phyloP scores from a whole-genome alignment of 306 rosid species.

The Rubus parviflorus region DNA sequence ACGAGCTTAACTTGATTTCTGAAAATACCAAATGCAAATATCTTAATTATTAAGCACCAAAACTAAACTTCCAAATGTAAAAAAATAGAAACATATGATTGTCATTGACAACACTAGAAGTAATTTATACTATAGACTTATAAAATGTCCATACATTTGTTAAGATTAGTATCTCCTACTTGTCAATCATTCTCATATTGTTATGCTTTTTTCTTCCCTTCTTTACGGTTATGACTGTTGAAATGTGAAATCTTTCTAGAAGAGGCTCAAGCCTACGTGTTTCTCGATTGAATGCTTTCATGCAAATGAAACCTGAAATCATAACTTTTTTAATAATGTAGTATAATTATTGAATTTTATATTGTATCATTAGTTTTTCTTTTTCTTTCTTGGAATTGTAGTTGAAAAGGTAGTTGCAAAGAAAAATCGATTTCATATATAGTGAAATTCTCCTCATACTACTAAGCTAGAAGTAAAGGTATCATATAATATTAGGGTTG shows the following conservation, averaged over 20 bases:
- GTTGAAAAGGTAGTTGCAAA: not conserved
- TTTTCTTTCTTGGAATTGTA: not conserved
- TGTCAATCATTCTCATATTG: not conserved
- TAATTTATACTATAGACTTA: no score
- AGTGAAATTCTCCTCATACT: not conserved
- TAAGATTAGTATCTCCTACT: not conserved
- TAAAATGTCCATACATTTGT: not conserved
- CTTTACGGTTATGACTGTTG: slow-evolving; percentile 11
- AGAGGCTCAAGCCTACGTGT: slow-evolving; percentile 38
- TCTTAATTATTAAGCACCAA: no score
- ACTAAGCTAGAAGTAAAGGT: not conserved
- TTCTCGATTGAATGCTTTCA: slow-evolving; percentile 47
- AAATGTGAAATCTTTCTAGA: slow-evolving; percentile 30
- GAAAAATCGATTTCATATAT: not conserved
- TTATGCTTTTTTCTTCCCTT: not conserved
- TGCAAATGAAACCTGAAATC: slow-evolving; percentile 46
- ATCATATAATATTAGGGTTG: no score
- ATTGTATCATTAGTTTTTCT: not conserved
- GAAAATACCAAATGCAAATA: no score
- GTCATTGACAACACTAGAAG: no score
- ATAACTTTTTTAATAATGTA: not conserved
- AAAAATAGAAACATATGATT: no score
- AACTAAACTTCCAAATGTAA: no score
- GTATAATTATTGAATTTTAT: not conserved
- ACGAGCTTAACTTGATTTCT: no score